phyloP scores from a whole-genome alignment of 441 rosid genomes.

The Viola pubescens region DNA sequence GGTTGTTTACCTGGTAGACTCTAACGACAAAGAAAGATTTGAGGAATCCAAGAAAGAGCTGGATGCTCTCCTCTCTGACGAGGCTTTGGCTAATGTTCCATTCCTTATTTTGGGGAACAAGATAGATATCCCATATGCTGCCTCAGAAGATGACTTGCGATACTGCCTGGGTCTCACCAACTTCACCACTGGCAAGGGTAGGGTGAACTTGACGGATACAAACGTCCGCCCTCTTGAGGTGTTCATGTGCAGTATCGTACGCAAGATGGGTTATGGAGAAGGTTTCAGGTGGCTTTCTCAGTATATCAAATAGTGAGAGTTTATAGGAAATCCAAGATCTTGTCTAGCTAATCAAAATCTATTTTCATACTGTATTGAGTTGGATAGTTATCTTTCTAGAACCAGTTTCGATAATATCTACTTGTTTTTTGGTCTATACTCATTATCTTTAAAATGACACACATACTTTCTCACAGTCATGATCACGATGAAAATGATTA shows the following conservation, averaged over 20 bases:
- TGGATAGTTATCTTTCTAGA: constrained; percentile 7
- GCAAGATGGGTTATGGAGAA: constrained; percentile 68
- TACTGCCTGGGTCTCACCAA: constrained; percentile 60
- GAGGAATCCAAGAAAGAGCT: constrained; percentile 69
- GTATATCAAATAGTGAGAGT: constrained; percentile 31
- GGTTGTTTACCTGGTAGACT: constrained; percentile 81
- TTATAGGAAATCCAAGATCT: constrained; percentile 9
- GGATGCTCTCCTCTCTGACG: constrained; percentile 80
- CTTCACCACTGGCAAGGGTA: constrained; percentile 79
- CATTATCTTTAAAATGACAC: constrained; percentile 7
- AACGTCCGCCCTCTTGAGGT: constrained; percentile 61
- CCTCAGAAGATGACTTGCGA: constrained; percentile 75
- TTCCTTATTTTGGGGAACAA: constrained; percentile 72
- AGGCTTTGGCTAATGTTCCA: constrained; percentile 57
- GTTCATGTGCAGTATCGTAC: constrained; percentile 70
- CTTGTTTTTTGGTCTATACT: constrained; percentile 5
- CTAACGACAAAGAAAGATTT: constrained; percentile 79
- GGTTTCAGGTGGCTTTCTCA: constrained; percentile 78
- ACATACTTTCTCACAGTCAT: not conserved
- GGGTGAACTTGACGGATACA: constrained; percentile 43
- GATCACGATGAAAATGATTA: not conserved
- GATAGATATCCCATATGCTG: constrained; percentile 80
- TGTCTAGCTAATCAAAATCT: constrained; percentile 1
- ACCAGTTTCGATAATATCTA: constrained; percentile 14
- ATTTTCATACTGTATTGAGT: constrained; percentile 16